Percentiles rank a stretch among this genome's conserved stretches.
phyloP scores from a whole-genome alignment of 169 alveolate species.

The Perkinsus chesapeaki region DNA sequence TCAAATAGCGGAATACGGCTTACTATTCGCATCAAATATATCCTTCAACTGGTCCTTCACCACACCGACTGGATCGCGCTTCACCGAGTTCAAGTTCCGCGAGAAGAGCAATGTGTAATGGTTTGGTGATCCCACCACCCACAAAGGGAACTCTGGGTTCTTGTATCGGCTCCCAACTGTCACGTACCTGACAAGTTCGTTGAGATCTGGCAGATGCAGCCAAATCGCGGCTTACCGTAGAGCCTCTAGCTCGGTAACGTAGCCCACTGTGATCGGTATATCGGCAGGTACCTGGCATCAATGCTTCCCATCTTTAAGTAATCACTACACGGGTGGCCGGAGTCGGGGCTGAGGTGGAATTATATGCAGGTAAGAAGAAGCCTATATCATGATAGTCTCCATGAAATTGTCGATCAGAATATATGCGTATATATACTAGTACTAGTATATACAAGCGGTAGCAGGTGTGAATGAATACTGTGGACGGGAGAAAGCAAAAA shows the following conservation, averaged over 20 bases:
- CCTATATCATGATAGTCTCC: too few relatives aligned
- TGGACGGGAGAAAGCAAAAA: too few relatives aligned
- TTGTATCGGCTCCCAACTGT: slow-evolving; percentile 38
- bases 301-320: too few relatives aligned
- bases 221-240: neutral
- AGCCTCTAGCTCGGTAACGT: slow-evolving; percentile 36
- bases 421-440: too few relatives aligned
- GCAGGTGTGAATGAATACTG: too few relatives aligned
- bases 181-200: neutral
- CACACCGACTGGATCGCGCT: neutral
- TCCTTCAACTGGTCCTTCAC: neutral
- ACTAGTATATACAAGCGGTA: too few relatives aligned
- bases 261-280: slow-evolving; percentile 12
- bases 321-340: too few relatives aligned
- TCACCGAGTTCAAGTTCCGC: neutral
- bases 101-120: slow-evolving; percentile 35
- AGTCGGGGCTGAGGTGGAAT: too few relatives aligned
- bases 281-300: neutral
- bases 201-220: neutral
- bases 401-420: too few relatives aligned
- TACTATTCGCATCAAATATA: neutral
- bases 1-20: neutral
- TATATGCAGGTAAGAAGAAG: too few relatives aligned
- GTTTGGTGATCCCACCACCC: slow-evolving; percentile 42
- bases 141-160: slow-evolving; percentile 37